phyloP scores from a whole-genome alignment of 495 filamentous ascomycete genomes.

The Endocarpon pusillum region DNA sequence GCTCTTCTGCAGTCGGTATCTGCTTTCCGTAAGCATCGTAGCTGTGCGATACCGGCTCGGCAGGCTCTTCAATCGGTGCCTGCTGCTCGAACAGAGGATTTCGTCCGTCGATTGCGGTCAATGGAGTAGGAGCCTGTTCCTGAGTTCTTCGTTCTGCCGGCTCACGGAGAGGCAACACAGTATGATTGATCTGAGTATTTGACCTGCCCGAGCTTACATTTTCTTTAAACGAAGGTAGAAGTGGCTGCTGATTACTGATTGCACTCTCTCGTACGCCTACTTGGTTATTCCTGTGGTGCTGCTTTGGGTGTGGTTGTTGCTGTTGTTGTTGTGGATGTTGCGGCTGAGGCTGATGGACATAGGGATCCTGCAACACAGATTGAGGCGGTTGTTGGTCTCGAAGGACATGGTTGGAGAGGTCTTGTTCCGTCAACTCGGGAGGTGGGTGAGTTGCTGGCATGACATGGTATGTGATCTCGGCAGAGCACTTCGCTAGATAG shows the following conservation, averaged over 20 bases:
- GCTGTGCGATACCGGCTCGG: constrained; percentile 36
- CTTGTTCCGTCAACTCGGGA: constrained; percentile 27
- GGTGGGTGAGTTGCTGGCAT: constrained; percentile 31
- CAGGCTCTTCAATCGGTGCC: constrained; percentile 33
- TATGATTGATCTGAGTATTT: constrained; percentile 18
- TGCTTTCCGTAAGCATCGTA: constrained; percentile 38
- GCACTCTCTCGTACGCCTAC: constrained; percentile 26
- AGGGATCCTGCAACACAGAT: constrained; percentile 33
- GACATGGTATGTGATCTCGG: constrained; percentile 38
- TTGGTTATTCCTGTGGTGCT: constrained; percentile 24
- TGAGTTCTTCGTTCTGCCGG: constrained; percentile 22
- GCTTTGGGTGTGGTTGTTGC: constrained; percentile 21
- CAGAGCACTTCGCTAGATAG: constrained; percentile 36
- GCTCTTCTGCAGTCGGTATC: constrained; percentile 23
- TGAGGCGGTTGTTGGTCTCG: constrained; percentile 29
- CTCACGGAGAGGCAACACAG: constrained; percentile 12
- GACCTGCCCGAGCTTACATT: constrained; percentile 19
- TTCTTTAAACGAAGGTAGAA: constrained; percentile 26
- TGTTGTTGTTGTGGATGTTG: constrained; percentile 17
- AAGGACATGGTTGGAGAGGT: constrained; percentile 29
- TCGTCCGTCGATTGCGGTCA: constrained; percentile 22
- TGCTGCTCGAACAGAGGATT: constrained; percentile 23
- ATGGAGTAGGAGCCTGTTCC: constrained; percentile 23
- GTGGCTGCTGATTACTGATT: constrained; percentile 27
- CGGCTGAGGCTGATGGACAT: constrained; percentile 27